Base-by-base conservation (phyloP, 164 flowering plant genomes). In the Liquidambar formosana region DNA sequence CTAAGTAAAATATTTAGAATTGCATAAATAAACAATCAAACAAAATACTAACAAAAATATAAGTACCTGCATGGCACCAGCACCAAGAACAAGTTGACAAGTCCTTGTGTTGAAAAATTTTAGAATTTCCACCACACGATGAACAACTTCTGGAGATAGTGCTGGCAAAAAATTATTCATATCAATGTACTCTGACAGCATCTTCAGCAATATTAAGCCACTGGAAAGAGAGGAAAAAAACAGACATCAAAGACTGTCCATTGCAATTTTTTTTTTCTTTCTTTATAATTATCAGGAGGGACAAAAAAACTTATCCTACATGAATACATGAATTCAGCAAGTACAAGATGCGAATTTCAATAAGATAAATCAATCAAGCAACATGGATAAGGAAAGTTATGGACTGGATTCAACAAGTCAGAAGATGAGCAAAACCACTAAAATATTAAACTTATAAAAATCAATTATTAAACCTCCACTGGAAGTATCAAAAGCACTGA, bases 141-240 rank as follows among this genome's bases (percentile, higher is more conserved):
- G 96, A 73, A 93, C 94, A 54, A 96, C 77, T 81, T 93, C 98
- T 54, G 96, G 77, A 51, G 99, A 90, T 23, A 90, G 75, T 57
- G 85, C 77, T 27, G 97, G 96, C 78, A 96, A 84, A 72, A 67
- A 81, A 57, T 83, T 80, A 69, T 79, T 91, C 89, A 96, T 90
- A 71, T 93, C 97, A 76, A 91, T 78, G 81, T 93, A 96, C 71
- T 96, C 99, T 48, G 99, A 90, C 77, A 96, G 76, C 96, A 96
- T 91, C 94, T 96, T 96, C 85, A 96, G 81, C 90, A 96, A 83
- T 72, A 91, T 90, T 75, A 96, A 84, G 72, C 99, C 98, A 86
- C 99, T 96, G 91, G 57, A 75, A 71, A 54, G 33, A 64, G 71
- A 25, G n/a, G n/a, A n/a, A n/a, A 48, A 63, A 22, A 27, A 3